Evolutionary conservation across 352 stramenopile genomes (phyloP).

Genomic region (Nothophytophthora sp.): DNA sequence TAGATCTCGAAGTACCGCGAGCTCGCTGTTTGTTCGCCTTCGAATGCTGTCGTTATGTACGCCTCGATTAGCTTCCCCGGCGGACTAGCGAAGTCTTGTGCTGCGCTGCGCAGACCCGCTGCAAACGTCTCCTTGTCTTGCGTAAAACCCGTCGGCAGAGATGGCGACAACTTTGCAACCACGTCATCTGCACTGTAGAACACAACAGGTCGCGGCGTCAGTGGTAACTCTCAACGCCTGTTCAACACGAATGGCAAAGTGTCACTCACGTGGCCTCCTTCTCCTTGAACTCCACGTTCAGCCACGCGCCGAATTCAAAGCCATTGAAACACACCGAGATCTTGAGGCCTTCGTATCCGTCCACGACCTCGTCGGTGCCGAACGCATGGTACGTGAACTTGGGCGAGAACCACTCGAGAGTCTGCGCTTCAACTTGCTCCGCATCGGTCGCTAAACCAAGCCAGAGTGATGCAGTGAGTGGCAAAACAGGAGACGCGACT

Average conservation of each 20-base stretch:
- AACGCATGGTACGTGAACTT: constrained; percentile 86
- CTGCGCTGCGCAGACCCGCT: constrained; percentile 10
- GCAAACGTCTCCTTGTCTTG: constrained; percentile 47
- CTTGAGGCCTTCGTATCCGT: constrained; percentile 59
- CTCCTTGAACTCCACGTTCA: constrained; percentile 57
- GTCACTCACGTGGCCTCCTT: constrained; percentile 42
- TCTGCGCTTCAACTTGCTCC: constrained; percentile 41
- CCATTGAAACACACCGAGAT: constrained; percentile 66
- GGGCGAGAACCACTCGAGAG: constrained; percentile 54
- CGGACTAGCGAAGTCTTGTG: constrained; percentile 34
- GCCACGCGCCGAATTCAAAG: constrained; percentile 59
- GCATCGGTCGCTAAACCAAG: constrained; percentile 32
- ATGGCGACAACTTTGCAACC: constrained; percentile 45
- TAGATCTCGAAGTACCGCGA: constrained; percentile 69
- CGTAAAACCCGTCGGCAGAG: constrained; percentile 43
- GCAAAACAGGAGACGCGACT: not conserved
- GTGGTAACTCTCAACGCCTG: not conserved
- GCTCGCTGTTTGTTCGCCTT: not conserved
- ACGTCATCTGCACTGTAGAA: constrained; percentile 47
- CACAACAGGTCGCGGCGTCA: not conserved
- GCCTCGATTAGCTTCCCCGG: constrained; percentile 39
- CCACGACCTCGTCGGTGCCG: constrained; percentile 67
- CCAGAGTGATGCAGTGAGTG: constrained; percentile 1
- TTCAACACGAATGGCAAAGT: not conserved
- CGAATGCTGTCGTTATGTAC: constrained; percentile 26